Evolutionary conservation across 805 yeast species (phyloP), one percentile per base, ranked within the genome.

Genomic region (Ogataea paraovalis): DNA sequence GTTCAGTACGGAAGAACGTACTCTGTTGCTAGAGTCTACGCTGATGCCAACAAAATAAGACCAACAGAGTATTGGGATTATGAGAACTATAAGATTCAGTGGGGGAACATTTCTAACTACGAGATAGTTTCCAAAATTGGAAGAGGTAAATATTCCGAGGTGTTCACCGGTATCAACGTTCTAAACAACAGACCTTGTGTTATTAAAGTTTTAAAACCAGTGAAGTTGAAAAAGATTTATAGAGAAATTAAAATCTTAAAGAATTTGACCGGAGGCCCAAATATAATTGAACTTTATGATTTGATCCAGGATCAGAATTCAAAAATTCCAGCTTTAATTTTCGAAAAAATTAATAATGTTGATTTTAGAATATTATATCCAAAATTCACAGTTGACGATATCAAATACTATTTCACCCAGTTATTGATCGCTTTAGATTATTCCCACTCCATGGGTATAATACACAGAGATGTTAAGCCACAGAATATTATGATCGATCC

Each of bases 401-500:
- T 90, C 55, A 79, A 88, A 55, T 88, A 68, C 69, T 91, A 91
- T 68, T 87, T 91, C 79, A 82, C 75, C 54, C 94, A 90, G 68
- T 72, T 91, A 54, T 74, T 91, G 58, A 76, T 73, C 48, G 97
- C 97, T 0, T 74, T 91, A 53, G 95, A 91, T 69, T 90, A 78
- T 66, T 84, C 88, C 46, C 97, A 91, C 70, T 85, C 95, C 5
- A 86, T 86, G 84, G 97, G 97, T 33, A 88, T 91, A 54, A 89
- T 89, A 85, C 97, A 89, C 67, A 75, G 97, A 64, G 97, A 89
- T 67, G 96, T 89, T 43, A 89, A 89, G 64, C 96, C 96, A 10
- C 96, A 89, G 66, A 89, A 89, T 61, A 88, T 89, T 39, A 89
- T 89, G 96, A 89, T 89, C 56, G 96, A 90, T 67, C 96, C 89